These are phyloP conservation scores for Saturnispora saitoi DNA, from an alignment of 805 yeast species.

Conservation along the genomic window DNA sequence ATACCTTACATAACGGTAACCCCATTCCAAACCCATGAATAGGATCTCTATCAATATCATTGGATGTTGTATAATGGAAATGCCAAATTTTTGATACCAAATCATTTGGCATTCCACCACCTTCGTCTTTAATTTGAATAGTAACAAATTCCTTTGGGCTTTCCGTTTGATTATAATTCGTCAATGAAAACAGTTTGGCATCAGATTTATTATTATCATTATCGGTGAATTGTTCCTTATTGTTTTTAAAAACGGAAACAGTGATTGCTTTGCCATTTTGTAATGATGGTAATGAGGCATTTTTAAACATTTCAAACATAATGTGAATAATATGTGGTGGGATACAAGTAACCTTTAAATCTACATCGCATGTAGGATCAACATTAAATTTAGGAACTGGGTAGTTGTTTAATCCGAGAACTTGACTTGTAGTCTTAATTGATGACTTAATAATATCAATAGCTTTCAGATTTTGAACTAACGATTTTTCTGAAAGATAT, in stretches of 20 bases:
- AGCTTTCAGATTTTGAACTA: conserved; percentile 14
- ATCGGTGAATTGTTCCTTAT: neutral
- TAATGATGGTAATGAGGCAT: conserved; percentile 25
- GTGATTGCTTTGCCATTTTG: conserved; percentile 15
- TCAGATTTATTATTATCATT: neutral
- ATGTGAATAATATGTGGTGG: conserved; percentile 26
- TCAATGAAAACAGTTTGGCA: neutral
- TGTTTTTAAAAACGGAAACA: conserved; percentile 10
- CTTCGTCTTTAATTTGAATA: conserved; percentile 23
- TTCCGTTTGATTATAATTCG: neutral
- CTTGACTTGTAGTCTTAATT: conserved; percentile 18
- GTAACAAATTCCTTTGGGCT: conserved; percentile 1
- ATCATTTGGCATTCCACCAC: conserved; percentile 23
- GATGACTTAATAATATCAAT: conserved; percentile 13
- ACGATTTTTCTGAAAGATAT: conserved; percentile 15
- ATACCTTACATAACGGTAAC: conserved; percentile 24
- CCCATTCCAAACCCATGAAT: conserved; percentile 30
- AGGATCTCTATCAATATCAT: conserved; percentile 18
- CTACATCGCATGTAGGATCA: neutral
- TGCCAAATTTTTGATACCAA: conserved; percentile 23
- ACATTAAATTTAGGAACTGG: conserved; percentile 24
- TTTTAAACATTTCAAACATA: conserved; percentile 26
- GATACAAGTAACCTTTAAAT: conserved; percentile 17
- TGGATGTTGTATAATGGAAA: conserved; percentile 26
- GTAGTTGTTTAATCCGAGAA: conserved; percentile 22